Evolutionary conservation across 345 rosid species (phyloP).

Genomic region (Hypericum perforatum): DNA sequence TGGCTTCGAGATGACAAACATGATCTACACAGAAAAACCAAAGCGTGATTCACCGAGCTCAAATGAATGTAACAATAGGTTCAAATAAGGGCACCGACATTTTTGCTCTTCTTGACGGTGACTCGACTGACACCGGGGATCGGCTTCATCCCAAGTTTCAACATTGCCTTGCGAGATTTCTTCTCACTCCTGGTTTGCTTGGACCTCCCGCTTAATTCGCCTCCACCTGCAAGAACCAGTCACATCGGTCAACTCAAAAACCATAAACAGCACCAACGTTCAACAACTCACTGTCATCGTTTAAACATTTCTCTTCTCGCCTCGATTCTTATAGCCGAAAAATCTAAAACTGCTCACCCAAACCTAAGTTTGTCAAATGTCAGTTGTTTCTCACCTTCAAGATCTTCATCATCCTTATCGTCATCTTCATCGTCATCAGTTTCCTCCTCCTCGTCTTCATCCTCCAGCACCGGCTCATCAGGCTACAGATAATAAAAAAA

Average conservation of each 20-base stretch:
- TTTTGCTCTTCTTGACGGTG: constrained; percentile 75
- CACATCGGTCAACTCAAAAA: too few species aligned
- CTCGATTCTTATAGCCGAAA: too few species aligned
- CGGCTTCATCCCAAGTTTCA: constrained; percentile 81
- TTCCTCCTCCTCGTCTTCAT: not conserved
- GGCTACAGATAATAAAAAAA: not conserved
- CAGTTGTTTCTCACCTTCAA: too few species aligned
- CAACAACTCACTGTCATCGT: too few species aligned
- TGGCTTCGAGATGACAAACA: constrained; percentile 77
- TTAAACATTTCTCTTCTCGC: too few species aligned
- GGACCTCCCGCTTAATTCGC: constrained; percentile 41
- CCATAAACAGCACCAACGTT: too few species aligned
- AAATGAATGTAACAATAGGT: not conserved
- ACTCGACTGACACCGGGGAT: constrained; percentile 70
- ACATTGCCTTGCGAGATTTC: constrained; percentile 77
- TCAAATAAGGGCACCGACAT: constrained; percentile 22
- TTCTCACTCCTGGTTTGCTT: constrained; percentile 89
- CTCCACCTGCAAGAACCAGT: too few species aligned
- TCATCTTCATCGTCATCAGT: too few species aligned
- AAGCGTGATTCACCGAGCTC: constrained; percentile 6
- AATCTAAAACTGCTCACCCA: too few species aligned
- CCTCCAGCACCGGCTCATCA: not conserved
- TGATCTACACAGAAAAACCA: constrained; percentile 30
- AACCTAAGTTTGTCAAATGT: too few species aligned
- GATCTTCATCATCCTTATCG: too few species aligned